Evolutionary conservation across 2,329 filamentous ascomycete genomes (phyloP).

Genomic region (Endothia cerciana): DNA sequence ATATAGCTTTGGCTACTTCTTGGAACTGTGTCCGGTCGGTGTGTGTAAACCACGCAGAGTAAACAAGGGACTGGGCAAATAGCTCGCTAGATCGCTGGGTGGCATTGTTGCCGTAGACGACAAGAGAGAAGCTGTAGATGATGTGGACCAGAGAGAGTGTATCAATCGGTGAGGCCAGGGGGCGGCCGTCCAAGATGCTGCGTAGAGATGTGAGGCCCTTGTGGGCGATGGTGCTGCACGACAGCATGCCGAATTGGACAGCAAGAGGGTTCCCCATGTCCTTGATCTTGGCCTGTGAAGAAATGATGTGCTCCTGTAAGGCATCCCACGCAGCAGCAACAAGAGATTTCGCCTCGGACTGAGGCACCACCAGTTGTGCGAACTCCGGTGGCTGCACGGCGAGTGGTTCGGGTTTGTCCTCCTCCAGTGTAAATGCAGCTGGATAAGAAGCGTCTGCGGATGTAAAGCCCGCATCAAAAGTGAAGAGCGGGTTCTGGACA

Average conservation of each 20-base stretch:
- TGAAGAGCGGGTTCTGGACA: constrained; percentile 43
- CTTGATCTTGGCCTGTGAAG: constrained; percentile 49
- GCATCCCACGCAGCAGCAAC: constrained; percentile 50
- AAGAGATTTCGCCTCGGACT: constrained; percentile 43
- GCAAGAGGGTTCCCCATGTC: constrained; percentile 48
- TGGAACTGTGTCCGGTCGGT: constrained; percentile 46
- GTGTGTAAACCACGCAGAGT: constrained; percentile 44
- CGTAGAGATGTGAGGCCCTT: constrained; percentile 48
- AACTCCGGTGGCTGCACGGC: background rate
- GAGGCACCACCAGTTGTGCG: background rate
- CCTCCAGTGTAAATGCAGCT: constrained; percentile 43
- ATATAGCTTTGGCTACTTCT: constrained; percentile 50
- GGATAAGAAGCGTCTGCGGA: constrained; percentile 40
- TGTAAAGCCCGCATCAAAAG: constrained; percentile 40
- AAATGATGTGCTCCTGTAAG: constrained; percentile 50
- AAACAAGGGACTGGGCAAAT: constrained; percentile 52
- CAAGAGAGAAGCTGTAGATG: constrained; percentile 53
- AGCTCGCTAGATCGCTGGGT: constrained; percentile 42
- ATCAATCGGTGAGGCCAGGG: constrained; percentile 45
- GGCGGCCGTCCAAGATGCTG: constrained; percentile 44
- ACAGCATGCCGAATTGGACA: constrained; percentile 44
- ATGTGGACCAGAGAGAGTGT: constrained; percentile 57
- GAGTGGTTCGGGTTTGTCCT: constrained; percentile 31
- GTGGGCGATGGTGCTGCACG: constrained; percentile 43
- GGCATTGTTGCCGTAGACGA: constrained; percentile 49